Percentiles rank a stretch among this genome's conserved stretches.
Evolutionary conservation across 768 basidiomycete genomes (phyloP).

Genomic region (Trametopsis cervina): DNA sequence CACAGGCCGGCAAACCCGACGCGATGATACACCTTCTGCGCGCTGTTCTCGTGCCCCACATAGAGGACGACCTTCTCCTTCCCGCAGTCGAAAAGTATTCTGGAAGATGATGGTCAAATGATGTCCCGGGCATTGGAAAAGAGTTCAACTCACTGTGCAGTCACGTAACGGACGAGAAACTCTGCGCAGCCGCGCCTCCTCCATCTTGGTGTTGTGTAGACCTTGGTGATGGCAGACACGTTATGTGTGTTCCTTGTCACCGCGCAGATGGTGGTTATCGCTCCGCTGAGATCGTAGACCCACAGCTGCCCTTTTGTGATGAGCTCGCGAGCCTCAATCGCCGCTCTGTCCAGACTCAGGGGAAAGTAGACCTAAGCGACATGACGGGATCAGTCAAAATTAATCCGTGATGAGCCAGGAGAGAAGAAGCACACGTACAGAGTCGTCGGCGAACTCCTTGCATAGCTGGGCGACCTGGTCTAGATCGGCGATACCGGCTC

Average conservation of each 20-base stretch:
- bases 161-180: conserved; percentile 42
- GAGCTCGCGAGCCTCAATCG: conserved; percentile 39
- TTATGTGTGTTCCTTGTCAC: conserved; percentile 44
- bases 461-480: conserved; percentile 36
- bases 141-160: conserved; percentile 29
- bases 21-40: conserved; percentile 45
- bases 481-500: conserved; percentile 32
- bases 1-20: conserved; percentile 45
- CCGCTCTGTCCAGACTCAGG: conserved; percentile 31
- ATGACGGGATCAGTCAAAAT: conserved; percentile 3
- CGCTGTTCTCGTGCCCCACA: conserved; percentile 45
- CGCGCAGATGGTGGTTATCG: conserved; percentile 45
- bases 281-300: conserved; percentile 38
- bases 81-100: conserved; percentile 35
- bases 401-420: conserved; percentile 1
- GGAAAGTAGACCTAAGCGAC: conserved; percentile 38
- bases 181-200: conserved; percentile 44
- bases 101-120: conserved; percentile 19
- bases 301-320: conserved; percentile 44
- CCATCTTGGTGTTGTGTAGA: conserved; percentile 42
- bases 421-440: conserved; percentile 31
- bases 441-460: conserved; percentile 44
- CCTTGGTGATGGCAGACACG: conserved; percentile 52
- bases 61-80: conserved; percentile 47
- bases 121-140: conserved; percentile 1